phyloP scores from a whole-genome alignment of 371 early-diverging fungal genomes.

The Syncephalastrum contaminatum region DNA sequence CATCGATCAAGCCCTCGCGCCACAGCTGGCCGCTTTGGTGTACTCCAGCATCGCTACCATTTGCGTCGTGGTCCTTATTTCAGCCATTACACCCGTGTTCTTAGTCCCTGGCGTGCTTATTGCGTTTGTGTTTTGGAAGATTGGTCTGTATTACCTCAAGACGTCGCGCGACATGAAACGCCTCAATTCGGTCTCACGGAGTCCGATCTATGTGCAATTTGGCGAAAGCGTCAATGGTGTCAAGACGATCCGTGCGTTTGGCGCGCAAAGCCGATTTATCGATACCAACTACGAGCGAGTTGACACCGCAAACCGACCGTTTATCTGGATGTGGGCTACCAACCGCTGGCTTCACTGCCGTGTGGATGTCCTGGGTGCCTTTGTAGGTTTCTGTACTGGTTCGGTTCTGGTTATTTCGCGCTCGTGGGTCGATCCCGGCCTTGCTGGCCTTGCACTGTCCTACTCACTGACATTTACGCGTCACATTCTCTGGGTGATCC shows the following conservation, averaged over 20 bases:
- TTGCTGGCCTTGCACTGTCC: conserved; percentile 79
- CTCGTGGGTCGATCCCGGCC: conserved; percentile 63
- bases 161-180: conserved; percentile 90
- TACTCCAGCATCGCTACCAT: conserved; percentile 48
- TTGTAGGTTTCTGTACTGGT: conserved; percentile 73
- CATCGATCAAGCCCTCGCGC: conserved; percentile 59
- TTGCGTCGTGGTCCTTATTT: conserved; percentile 45
- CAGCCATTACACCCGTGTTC: conserved; percentile 51
- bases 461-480: conserved; percentile 69
- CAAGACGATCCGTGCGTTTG: conserved; percentile 78
- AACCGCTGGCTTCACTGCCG: conserved; percentile 90
- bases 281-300: conserved; percentile 56
- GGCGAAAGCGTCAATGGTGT: conserved; percentile 77
- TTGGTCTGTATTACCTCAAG: conserved; percentile 64
- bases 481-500: conserved; percentile 77
- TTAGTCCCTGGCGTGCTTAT: conserved; percentile 54
- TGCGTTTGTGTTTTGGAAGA: conserved; percentile 41
- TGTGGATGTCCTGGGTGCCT: conserved; percentile 69
- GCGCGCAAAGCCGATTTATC: conserved; percentile 59
- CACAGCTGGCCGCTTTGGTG: conserved; percentile 44
- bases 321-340: conserved; percentile 79
- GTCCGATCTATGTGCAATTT: conserved; percentile 80
- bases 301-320: conserved; percentile 79
- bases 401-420: conserved; percentile 50
- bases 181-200: conserved; percentile 75